These are phyloP conservation scores for Lanmaoa rubissima DNA, from an alignment of 768 basidiomycete genomes.

Conservation along the genomic window DNA sequence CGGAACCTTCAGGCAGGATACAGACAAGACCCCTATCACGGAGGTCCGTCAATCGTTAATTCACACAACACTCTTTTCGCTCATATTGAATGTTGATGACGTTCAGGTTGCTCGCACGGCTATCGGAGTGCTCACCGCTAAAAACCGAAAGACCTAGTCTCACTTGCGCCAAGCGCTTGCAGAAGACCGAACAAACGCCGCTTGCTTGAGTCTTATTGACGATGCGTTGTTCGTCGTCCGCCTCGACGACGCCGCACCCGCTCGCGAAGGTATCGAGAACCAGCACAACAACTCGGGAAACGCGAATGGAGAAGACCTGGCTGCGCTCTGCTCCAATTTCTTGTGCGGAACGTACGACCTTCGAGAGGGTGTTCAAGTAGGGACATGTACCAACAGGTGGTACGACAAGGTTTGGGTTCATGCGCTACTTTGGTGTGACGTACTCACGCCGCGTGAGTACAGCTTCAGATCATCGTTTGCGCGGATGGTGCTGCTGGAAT, in stretches of 20 bases:
- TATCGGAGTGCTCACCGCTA: slow-evolving; percentile 92
- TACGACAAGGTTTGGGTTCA: slow-evolving; percentile 70
- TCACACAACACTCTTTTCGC: too few species aligned
- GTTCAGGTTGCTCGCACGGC: slow-evolving; percentile 71
- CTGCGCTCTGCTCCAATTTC: slow-evolving; percentile 38
- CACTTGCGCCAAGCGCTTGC: slow-evolving; percentile 62
- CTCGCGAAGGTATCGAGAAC: slow-evolving; percentile 15
- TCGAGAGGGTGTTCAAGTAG: slow-evolving; percentile 83
- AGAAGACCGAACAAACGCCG: slow-evolving; percentile 69
- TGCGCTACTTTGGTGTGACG: neutral
- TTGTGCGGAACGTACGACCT: slow-evolving; percentile 88
- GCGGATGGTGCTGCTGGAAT: slow-evolving; percentile 94
- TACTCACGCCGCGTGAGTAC: neutral
- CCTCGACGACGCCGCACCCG: slow-evolving; percentile 71
- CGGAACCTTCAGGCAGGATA: slow-evolving; percentile 88
- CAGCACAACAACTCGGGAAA: neutral
- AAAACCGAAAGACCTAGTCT: slow-evolving; percentile 93
- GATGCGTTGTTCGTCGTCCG: slow-evolving; percentile 92
- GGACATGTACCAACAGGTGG: slow-evolving; percentile 96
- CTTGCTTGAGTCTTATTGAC: slow-evolving; percentile 83
- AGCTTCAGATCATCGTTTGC: slow-evolving; percentile 97
- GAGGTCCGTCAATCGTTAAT: slow-evolving; percentile 38
- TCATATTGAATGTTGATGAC: slow-evolving; percentile 4
- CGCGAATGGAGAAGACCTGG: slow-evolving; percentile 54
- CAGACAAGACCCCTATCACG: slow-evolving; percentile 73